Evolutionary conservation across 1,139 yeast genomes (phyloP), one percentile per base, ranked within the genome.

Genomic region (Yamadazyma blattariae): DNA sequence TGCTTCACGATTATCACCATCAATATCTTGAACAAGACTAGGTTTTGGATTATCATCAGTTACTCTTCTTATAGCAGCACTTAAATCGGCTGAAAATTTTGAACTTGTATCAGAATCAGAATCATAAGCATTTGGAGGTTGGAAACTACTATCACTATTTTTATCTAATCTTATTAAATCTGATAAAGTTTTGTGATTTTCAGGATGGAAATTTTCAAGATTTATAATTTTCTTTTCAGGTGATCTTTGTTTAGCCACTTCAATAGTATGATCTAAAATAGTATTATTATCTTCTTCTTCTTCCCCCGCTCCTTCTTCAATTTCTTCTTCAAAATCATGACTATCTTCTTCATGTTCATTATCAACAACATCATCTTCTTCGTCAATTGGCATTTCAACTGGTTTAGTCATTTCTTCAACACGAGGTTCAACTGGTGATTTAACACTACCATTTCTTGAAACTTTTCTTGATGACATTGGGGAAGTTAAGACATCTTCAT

Each of bases 1-100:
- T 2, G 23, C 22, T 19, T 25, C 34, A 12, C 22, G 30, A 10
- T 27, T 22, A 2, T 26, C 34, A 3, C 13, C 10, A 14, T 29
- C 27, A 4, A n/a, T 20, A 7, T 24, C 32, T 14, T 25, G 11
- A 11, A 25, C 32, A 23, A 19, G 25, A 21, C 36, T 39, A 5
- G 5, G 7, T 5, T 17, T 5, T 24, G 26, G 26, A 29, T 36
- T 39, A 17, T 17, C 19, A 20, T 41, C 45, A 21, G 45, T 38
- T 11, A 45, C 39, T 30, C 49, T 40, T 15, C 35, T 34, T 13
- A 45, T 33, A 5, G 49, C 50, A 10, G 48, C 49, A 35, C 45
- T 45, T 31, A 46, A 39, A 27, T 46, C 45, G 20, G 49, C 39
- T 4, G 50, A 46, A 28, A 45, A 45, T 23, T 36, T 40, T 16